Percentiles rank a stretch among this genome's conserved stretches.
phyloP scores from a whole-genome alignment of 768 basidiomycete genomes.

The Calocybe gangraenosa region DNA sequence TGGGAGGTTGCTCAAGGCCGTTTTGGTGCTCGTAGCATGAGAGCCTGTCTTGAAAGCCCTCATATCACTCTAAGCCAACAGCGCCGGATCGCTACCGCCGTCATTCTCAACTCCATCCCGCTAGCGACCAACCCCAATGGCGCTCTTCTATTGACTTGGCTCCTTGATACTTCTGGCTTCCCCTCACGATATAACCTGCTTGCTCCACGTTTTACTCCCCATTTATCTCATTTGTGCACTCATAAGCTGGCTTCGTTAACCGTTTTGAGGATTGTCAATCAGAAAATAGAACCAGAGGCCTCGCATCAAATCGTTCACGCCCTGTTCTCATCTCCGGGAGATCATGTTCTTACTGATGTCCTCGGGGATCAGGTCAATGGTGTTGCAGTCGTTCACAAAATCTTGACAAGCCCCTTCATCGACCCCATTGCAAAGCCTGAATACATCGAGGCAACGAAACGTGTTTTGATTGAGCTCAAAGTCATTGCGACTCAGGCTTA shows the following conservation, averaged over 20 bases:
- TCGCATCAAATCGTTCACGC: slow-evolving; percentile 84
- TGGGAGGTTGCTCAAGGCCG: slow-evolving; percentile 99
- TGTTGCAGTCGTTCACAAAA: slow-evolving; percentile 88
- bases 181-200: slow-evolving; percentile 93
- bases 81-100: slow-evolving; percentile 89
- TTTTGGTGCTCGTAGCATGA: slow-evolving; percentile 96
- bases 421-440: slow-evolving; percentile 62
- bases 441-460: slow-evolving; percentile 84
- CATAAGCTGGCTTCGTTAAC: slow-evolving; percentile 97
- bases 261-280: slow-evolving; percentile 93
- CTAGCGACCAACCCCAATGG: slow-evolving; percentile 98
- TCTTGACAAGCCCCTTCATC: slow-evolving; percentile 83
- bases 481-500: slow-evolving; percentile 95
- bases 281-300: slow-evolving; percentile 89
- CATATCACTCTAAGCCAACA: slow-evolving; percentile 86
- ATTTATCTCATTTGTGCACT: slow-evolving; percentile 94
- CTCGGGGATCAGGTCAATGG: slow-evolving; percentile 96
- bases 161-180: slow-evolving; percentile 92
- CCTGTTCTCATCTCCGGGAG: slow-evolving; percentile 84
- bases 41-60: slow-evolving; percentile 91
- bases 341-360: slow-evolving; percentile 91
- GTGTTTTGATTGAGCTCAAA: slow-evolving; percentile 86
- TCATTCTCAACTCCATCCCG: slow-evolving; percentile 96
- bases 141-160: slow-evolving; percentile 92
- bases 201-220: slow-evolving; percentile 94